Evolutionary conservation across 2,329 filamentous ascomycete species (phyloP), one percentile per base, ranked within the genome.

Genomic region (Eutypella sp.): DNA sequence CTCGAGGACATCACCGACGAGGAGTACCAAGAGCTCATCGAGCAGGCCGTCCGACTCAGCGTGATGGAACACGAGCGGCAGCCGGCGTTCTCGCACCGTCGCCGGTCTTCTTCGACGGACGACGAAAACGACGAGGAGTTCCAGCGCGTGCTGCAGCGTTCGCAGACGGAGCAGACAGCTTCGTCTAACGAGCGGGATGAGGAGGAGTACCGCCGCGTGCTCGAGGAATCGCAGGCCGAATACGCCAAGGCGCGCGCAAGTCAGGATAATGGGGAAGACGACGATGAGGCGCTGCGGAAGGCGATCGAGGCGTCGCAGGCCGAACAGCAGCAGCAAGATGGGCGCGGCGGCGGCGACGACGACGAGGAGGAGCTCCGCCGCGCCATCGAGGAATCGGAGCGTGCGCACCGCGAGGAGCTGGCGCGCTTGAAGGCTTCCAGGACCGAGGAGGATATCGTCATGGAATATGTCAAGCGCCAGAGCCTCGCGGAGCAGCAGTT

Each of bases 391-490:
- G 72, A 70, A 42, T 76, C 72, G 0, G 68, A 71, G 53, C 64
- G 66, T 7, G 69, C 66, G 11, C 73, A 77, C 20, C 63, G 65
- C 43, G 63, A 71, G 27, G 64, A 75, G 44, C 56, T 72, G 52
- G 64, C 67, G 37, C 66, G 69, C 4, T 65, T 71, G 29, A 62
- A 64, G 40, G 66, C 61, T 31, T 62, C 68, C 44, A 72, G 66
- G 57, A 78, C 74, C 0, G 86, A 90, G 58, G 85, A 91, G 60
- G 79, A 89, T 46, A 81, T 86, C 47, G 79, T 90, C 8, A 64
- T 91, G 60, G 85, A 89, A 57, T 89, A 88, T 63, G 76, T 89
- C 34, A 87, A 85, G 72, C 85, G 82, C 69, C 85, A 90, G 68
- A 89, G 85, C 62, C 60, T 89, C 36, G 74, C 78, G 1, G 87